phyloP scores from a whole-genome alignment of 1,284 basidiomycete species.

The Somion occarium region DNA sequence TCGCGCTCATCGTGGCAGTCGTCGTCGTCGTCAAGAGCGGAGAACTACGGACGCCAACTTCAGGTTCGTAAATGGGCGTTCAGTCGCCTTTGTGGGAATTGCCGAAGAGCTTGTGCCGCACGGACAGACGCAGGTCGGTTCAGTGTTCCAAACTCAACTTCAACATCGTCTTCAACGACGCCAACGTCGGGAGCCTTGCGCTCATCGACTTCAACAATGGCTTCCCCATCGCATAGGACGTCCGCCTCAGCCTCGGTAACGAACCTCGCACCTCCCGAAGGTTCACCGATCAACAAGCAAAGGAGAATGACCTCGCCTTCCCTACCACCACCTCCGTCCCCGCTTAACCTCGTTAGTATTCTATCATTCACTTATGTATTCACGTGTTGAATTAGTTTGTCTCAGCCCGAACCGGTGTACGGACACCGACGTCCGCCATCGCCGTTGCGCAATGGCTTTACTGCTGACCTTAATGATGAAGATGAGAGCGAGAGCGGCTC shows the following conservation, averaged over 20 bases:
- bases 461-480: constrained; percentile 48
- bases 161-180: not conserved
- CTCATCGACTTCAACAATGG: constrained; percentile 26
- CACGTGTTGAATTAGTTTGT: constrained; percentile 17
- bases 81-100: not conserved
- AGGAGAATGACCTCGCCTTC: constrained; percentile 32
- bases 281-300: constrained; percentile 18
- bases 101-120: constrained; percentile 3
- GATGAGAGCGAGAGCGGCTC: constrained; percentile 48
- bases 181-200: not conserved
- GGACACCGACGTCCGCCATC: constrained; percentile 51
- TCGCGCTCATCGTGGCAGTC: constrained; percentile 32
- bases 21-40: constrained; percentile 15
- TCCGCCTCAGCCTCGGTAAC: constrained; percentile 24
- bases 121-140: not conserved
- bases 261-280: constrained; percentile 23
- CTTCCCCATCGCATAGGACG: constrained; percentile 21
- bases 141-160: constrained; percentile 15
- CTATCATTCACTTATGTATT: constrained; percentile 1
- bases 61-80: not conserved
- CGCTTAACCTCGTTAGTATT: constrained; percentile 30
- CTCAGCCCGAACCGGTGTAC: constrained; percentile 32
- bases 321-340: constrained; percentile 27
- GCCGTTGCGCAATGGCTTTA: constrained; percentile 58
- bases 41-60: constrained; percentile 3